Evolutionary conservation across 208 protist species (phyloP), one percentile per base, ranked within the genome.

Genomic region (Crithidia fasciculata): DNA sequence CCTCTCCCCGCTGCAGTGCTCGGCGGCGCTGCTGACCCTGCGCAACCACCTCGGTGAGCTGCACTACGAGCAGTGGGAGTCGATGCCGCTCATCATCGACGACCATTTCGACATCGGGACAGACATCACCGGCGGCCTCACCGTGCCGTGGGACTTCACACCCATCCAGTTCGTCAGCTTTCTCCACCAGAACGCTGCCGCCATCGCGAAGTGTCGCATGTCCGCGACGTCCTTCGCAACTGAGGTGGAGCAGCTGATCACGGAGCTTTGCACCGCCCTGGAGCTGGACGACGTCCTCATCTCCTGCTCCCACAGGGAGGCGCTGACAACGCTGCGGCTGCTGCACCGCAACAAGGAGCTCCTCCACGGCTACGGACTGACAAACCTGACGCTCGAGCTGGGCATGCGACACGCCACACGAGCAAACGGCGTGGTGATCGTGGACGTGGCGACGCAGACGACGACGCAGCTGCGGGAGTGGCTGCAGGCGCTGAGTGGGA

Each of bases 141-240:
- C 89, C 8, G 76, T 97, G 43, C 94, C 94, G 59, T 97, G 90
- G 91, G 92, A 96, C 72, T 95, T 96, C 72, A 95, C 90, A 12
- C 60, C 87, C 13, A 54, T 72, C 3, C 90, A 95, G 75, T 95
- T 97, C 73, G 49, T 94, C 12, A 82, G 74, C 66, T 97, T 97
- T 76, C 71, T 97, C n/a, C 69, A 80, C 12, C 86, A 94, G 58
- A 94, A 97, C 62, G 86, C 85, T 50, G 78, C 68, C 41, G 83
- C 82, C 50, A 80, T 97, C 43, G 78, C 76, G 45, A 58, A 71
- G 47, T 91, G 84, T 59, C 87, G 92, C 12, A 77, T 74, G 40
- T 18, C 52, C 15, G 76, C 87, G n/a, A 72, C 74, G 28, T 45
- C 64, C 36, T 89, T 94, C 62, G 91, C 91, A 5, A 84, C 61